phyloP scores from a whole-genome alignment of 2,329 filamentous ascomycete species.

The Diplodia intermedia region DNA sequence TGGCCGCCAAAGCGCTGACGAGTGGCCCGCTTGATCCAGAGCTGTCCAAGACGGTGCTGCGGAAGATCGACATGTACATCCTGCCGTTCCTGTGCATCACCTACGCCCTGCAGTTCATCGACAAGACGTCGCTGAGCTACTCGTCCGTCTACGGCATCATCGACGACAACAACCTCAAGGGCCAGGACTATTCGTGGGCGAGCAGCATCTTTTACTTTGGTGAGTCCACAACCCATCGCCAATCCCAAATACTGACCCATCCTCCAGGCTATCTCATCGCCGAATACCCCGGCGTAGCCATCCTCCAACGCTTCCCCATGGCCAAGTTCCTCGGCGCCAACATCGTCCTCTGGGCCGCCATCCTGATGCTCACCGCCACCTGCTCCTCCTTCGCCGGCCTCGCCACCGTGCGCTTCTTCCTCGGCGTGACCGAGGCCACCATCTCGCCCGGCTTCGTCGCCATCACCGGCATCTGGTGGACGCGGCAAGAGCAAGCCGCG shows the following conservation, averaged over 20 bases:
- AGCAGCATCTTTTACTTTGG: conserved; percentile 35
- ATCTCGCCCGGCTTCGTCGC: conserved; percentile 52
- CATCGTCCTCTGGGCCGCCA: conserved; percentile 59
- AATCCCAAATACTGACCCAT: conserved; percentile 42
- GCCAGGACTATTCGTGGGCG: conserved; percentile 35
- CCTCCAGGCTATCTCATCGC: conserved; percentile 34
- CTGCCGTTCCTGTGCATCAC: conserved; percentile 64
- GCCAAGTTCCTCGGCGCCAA: conserved; percentile 58
- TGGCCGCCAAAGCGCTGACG: conserved; percentile 9
- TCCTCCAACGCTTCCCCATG: conserved; percentile 62
- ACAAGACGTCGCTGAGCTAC: conserved; percentile 64
- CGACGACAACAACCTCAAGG: conserved; percentile 34
- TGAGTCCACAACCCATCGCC: conserved; percentile 61
- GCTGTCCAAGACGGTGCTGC: conserved; percentile 41
- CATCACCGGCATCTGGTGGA: conserved; percentile 69
- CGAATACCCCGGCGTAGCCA: conserved; percentile 70
- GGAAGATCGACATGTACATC: conserved; percentile 59
- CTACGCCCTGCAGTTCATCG: conserved; percentile 69
- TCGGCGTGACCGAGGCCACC: conserved; percentile 71
- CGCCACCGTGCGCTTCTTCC: conserved; percentile 67
- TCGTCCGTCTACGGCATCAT: conserved; percentile 35
- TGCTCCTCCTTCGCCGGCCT: conserved; percentile 66
- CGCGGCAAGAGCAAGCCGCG: conserved; percentile 63
- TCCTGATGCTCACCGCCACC: conserved; percentile 68
- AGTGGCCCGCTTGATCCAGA: conserved; percentile 17